Evolutionary conservation across 163 green algal species (phyloP).

Genomic region (Scenedesmus sp.): DNA sequence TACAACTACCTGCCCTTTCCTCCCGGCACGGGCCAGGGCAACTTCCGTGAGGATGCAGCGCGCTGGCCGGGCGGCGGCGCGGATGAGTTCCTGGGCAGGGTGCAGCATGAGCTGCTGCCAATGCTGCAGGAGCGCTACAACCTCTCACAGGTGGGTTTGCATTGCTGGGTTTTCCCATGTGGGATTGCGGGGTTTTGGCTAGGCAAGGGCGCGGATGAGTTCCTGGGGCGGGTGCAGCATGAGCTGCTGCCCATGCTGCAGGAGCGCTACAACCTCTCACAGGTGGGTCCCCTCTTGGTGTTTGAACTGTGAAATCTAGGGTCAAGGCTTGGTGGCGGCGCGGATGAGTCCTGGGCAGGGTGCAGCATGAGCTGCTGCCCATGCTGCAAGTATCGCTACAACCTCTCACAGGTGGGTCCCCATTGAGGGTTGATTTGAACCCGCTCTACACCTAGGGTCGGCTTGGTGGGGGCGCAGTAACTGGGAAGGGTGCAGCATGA

Average conservation of each 20-base stretch:
- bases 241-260: too few species aligned
- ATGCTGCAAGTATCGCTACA: too few species aligned
- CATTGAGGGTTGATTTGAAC: too few species aligned
- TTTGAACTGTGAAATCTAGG: too few species aligned
- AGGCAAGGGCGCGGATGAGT: slow-evolving; percentile 60
- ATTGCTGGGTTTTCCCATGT: too few species aligned
- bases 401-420: background rate
- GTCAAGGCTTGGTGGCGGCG: too few species aligned
- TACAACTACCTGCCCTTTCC: slow-evolving; percentile 70
- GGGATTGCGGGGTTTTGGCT: slow-evolving; percentile 63
- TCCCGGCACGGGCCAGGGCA: slow-evolving; percentile 52
- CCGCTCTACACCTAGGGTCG: too few species aligned
- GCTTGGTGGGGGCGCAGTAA: too few species aligned
- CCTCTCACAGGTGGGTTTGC: background rate
- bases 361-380: too few species aligned
- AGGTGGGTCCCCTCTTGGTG: too few species aligned
- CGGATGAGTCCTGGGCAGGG: too few species aligned
- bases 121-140: slow-evolving; percentile 51
- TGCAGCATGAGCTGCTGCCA: slow-evolving; percentile 62
- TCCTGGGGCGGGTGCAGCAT: slow-evolving; percentile 42
- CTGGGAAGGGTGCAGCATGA: background rate
- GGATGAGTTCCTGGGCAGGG: slow-evolving; percentile 59
- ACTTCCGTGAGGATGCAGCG: slow-evolving; percentile 62
- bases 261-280: too few species aligned
- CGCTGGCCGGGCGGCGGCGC: slow-evolving; percentile 66